Conservation (phyloP, 2,329 filamentous ascomycete species). For the Diaporthe citriasiana region DNA sequence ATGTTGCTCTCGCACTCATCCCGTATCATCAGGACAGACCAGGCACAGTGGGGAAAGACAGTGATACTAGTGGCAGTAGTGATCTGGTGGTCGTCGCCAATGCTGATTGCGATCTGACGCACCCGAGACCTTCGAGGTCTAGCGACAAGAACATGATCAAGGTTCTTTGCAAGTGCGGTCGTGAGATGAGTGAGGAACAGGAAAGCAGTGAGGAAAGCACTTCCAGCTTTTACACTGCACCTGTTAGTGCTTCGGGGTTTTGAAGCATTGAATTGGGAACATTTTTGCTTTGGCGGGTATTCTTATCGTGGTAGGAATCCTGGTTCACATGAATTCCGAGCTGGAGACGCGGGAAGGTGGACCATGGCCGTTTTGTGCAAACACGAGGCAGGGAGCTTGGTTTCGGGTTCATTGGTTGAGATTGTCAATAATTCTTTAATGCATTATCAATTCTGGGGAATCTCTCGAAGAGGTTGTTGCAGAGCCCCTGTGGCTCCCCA, state of each 20-base stretch:
- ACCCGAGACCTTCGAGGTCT: slow-evolving; percentile 39
- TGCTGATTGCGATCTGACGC: slow-evolving; percentile 32
- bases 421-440: background rate
- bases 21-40: background rate
- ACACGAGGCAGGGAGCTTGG: background rate
- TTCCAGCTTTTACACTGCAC: slow-evolving; percentile 39
- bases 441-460: too few species aligned
- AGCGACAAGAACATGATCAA: slow-evolving; percentile 30
- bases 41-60: background rate
- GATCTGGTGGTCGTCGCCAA: slow-evolving; percentile 31
- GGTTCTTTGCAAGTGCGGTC: slow-evolving; percentile 1
- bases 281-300: background rate
- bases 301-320: background rate
- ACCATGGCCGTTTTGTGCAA: background rate
- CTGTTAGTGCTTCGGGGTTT: background rate
- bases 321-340: too few species aligned
- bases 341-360: background rate
- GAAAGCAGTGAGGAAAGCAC: slow-evolving; percentile 22
- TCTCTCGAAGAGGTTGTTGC: too few species aligned
- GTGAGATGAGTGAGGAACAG: background rate
- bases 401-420: background rate
- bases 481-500: too few species aligned
- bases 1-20: background rate
- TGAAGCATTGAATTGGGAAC: background rate
- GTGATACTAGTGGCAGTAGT: background rate